phyloP scores from a whole-genome alignment of 2,329 filamentous ascomycete genomes.

The Beauveria brongniartii region DNA sequence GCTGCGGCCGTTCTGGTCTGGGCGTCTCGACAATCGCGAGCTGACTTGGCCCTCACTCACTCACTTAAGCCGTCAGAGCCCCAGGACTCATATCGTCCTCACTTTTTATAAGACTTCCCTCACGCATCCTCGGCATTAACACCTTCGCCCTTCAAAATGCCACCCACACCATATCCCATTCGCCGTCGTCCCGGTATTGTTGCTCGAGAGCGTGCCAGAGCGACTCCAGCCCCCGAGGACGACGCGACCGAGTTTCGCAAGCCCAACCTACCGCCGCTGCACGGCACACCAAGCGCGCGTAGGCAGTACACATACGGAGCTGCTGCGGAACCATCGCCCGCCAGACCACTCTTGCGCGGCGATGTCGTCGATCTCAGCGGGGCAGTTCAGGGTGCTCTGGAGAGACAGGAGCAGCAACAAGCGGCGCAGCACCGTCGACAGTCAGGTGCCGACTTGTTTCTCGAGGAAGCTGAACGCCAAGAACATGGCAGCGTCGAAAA shows the following conservation, averaged over 20 bases:
- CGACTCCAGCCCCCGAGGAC: slow-evolving; percentile 3
- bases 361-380: slow-evolving; percentile 19
- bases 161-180: slow-evolving; percentile 11
- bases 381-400: slow-evolving; percentile 23
- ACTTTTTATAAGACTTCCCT: not conserved
- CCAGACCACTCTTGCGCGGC: slow-evolving; percentile 13
- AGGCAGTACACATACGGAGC: slow-evolving; percentile 32
- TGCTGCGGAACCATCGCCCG: slow-evolving; percentile 25
- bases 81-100: not conserved
- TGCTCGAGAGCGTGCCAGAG: not conserved
- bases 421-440: slow-evolving; percentile 4
- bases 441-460: not conserved
- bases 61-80: not conserved
- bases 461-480: not conserved
- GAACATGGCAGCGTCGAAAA: not conserved
- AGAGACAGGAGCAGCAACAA: slow-evolving; percentile 14
- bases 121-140: not conserved
- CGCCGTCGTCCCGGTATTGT: not conserved
- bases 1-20: slow-evolving; percentile 2
- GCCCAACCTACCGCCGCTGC: slow-evolving; percentile 19
- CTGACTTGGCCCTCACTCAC: slow-evolving; percentile 5
- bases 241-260: slow-evolving; percentile 14
- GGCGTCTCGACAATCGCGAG: not conserved
- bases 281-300: slow-evolving; percentile 27
- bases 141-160: slow-evolving; percentile 9